A percentile compares a stretch with the other conserved stretches of the same genome.
Conservation (phyloP, 1,284 basidiomycete genomes). For the Trichosporon ovoides region DNA sequence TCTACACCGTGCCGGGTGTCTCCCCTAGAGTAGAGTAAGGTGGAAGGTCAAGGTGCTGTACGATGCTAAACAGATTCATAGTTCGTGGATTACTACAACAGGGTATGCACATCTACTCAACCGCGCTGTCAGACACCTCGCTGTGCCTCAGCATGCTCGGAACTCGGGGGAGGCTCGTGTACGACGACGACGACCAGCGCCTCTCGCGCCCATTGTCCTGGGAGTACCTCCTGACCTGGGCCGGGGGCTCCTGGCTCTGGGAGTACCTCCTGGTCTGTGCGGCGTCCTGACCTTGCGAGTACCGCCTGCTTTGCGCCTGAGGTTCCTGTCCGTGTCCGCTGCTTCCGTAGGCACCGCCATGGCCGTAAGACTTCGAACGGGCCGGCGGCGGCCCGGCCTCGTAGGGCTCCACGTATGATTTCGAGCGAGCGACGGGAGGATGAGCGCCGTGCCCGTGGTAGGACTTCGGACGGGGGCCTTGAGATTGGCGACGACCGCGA, state of each 20-base stretch:
- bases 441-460: background rate
- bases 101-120: background rate
- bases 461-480: background rate
- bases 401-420: background rate
- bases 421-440: background rate
- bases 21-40: too few species aligned
- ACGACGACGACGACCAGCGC: slow-evolving; percentile 1
- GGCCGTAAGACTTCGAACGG: background rate
- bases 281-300: too few species aligned
- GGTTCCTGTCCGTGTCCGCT: too few species aligned
- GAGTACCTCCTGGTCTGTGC: too few species aligned
- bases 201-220: background rate
- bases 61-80: too few species aligned
- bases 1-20: too few species aligned
- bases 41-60: too few species aligned
- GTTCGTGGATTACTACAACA: slow-evolving; percentile 1
- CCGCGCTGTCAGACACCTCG: background rate
- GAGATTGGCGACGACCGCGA: background rate
- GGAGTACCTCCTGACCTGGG: background rate
- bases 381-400: background rate
- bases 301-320: too few species aligned
- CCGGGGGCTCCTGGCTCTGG: background rate
- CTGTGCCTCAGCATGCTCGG: slow-evolving; percentile 2
- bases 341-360: too few species aligned
- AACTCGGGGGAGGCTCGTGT: background rate